Conservation (phyloP, 768 basidiomycete species). For the Boletus vermiculosoides region DNA sequence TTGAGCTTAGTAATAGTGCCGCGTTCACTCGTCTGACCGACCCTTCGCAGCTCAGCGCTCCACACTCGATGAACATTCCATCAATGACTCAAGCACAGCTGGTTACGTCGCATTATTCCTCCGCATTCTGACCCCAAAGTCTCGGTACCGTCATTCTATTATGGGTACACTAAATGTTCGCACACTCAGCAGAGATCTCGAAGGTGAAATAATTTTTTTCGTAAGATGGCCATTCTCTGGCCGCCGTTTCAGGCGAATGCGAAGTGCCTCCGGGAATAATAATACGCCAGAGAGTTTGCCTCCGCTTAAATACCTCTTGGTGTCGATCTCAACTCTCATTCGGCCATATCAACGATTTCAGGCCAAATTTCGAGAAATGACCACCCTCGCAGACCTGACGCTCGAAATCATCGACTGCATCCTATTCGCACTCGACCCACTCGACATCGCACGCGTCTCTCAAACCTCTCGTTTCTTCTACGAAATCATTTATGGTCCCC, state of each 20-base stretch:
- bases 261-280: conserved; percentile 8
- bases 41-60: neutral
- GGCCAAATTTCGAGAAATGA: conserved; percentile 2
- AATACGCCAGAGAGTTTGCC: neutral
- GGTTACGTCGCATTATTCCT: neutral
- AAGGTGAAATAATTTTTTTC: conserved; percentile 32
- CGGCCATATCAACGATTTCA: neutral
- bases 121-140: neutral
- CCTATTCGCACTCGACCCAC: conserved; percentile 55
- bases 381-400: conserved; percentile 43
- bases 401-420: conserved; percentile 60
- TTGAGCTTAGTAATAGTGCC: neutral
- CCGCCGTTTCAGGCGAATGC: conserved; percentile 16
- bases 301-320: conserved; percentile 1
- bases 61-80: neutral
- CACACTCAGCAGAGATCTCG: neutral
- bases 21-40: neutral
- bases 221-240: conserved; percentile 13
- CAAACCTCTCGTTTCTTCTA: conserved; percentile 48
- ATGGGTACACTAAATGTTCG: neutral
- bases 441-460: conserved; percentile 53
- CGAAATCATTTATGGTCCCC: conserved; percentile 48
- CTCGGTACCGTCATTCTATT: conserved; percentile 5
- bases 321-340: neutral
- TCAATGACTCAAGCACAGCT: neutral